phyloP scores from a whole-genome alignment of 2,329 filamentous ascomycete genomes.

The Colletotrichum cordylinicola region DNA sequence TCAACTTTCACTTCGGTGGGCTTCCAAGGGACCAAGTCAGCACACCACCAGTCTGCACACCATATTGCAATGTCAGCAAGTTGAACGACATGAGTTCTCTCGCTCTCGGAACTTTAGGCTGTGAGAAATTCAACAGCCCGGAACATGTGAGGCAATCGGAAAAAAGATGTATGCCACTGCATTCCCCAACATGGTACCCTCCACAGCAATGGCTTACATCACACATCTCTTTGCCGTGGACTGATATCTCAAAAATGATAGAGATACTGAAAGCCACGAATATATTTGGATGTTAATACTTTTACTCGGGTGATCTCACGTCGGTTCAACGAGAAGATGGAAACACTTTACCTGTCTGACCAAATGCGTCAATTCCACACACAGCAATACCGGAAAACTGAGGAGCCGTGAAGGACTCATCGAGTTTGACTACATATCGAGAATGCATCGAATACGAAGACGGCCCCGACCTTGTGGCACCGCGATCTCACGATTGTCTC shows the following conservation, averaged over 20 bases:
- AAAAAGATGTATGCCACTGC: background rate
- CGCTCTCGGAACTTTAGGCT: background rate
- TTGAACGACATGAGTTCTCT: background rate
- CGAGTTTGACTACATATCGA: background rate
- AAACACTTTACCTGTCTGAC: background rate
- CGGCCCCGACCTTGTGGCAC: background rate
- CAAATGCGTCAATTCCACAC: background rate
- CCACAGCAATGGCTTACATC: background rate
- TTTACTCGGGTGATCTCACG: background rate
- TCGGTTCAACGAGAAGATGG: background rate
- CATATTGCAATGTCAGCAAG: background rate
- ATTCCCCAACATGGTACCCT: background rate
- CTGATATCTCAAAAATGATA: background rate
- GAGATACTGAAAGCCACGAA: background rate
- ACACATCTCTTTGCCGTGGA: background rate
- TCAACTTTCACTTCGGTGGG: background rate
- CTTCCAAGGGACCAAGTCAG: background rate
- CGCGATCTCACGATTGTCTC: background rate
- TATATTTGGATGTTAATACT: background rate
- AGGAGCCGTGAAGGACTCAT: no score
- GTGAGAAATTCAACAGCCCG: rapidly evolving
- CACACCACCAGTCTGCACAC: background rate
- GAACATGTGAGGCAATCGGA: background rate
- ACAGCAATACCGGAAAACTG: background rate
- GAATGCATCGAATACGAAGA: background rate